Conservation (phyloP, 2,329 filamentous ascomycete species). For the Coniochaeta hoffmannii region DNA sequence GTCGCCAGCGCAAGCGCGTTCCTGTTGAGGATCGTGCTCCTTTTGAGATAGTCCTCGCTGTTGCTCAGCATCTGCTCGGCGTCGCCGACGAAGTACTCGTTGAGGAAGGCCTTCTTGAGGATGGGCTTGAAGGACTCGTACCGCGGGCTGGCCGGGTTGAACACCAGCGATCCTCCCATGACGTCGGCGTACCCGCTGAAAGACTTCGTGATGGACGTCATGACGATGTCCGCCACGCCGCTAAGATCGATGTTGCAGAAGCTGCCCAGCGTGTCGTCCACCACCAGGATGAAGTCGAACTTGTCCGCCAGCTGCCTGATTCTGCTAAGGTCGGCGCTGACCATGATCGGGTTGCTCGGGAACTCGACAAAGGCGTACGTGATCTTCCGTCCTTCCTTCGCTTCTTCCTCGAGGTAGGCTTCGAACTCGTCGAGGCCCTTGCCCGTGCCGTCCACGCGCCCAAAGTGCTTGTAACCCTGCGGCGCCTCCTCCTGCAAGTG, state of each 20-base stretch:
- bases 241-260: slow-evolving; percentile 45
- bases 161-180: slow-evolving; percentile 41
- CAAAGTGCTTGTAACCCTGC: slow-evolving; percentile 39
- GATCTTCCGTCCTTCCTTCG: slow-evolving; percentile 28
- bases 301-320: slow-evolving; percentile 32
- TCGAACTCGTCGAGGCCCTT: slow-evolving; percentile 33
- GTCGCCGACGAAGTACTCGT: slow-evolving; percentile 40
- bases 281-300: slow-evolving; percentile 34
- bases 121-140: slow-evolving; percentile 28
- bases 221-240: slow-evolving; percentile 37
- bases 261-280: slow-evolving; percentile 41
- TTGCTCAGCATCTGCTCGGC: slow-evolving; percentile 40
- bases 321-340: slow-evolving; percentile 29
- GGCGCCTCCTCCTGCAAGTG: slow-evolving; percentile 37
- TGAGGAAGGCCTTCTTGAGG: slow-evolving; percentile 24
- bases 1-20: slow-evolving; percentile 44
- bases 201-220: slow-evolving; percentile 49
- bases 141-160: slow-evolving; percentile 37
- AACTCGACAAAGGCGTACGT: slow-evolving; percentile 44
- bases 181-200: slow-evolving; percentile 51
- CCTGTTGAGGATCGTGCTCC: slow-evolving; percentile 44
- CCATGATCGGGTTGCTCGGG: slow-evolving; percentile 37
- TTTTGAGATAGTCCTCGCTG: slow-evolving; percentile 41
- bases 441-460: slow-evolving; percentile 30
- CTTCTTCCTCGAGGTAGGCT: slow-evolving; percentile 31